These are phyloP conservation scores for Xerocomellus chrysenteron DNA, from an alignment of 768 basidiomycete genomes.

Conservation along the genomic window DNA sequence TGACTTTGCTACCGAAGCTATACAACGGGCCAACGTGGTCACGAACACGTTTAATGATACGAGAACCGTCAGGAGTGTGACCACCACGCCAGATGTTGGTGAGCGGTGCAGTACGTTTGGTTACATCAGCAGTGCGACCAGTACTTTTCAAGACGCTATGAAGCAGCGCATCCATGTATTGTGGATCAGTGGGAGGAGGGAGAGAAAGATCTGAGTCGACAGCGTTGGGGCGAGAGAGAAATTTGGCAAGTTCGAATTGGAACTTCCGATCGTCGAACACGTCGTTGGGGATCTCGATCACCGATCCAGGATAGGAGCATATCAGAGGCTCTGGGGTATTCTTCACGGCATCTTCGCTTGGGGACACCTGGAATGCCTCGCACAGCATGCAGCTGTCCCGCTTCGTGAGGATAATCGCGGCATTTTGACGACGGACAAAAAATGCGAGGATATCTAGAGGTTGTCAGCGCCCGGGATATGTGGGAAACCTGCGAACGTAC, in stretches of 20 bases:
- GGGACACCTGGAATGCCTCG: conserved; percentile 44
- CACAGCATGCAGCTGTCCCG: conserved; percentile 24
- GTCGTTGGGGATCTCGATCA: conserved; percentile 31
- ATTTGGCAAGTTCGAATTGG: neutral
- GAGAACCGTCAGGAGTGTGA: conserved; percentile 9
- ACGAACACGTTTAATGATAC: conserved; percentile 25
- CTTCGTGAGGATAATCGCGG: conserved; percentile 32
- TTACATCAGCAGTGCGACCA: conserved; percentile 9
- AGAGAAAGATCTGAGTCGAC: no score
- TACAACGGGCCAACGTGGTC: conserved; percentile 26
- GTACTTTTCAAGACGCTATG: no score
- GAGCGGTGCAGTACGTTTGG: no score
- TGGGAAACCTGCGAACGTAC: neutral
- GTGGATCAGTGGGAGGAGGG: no score
- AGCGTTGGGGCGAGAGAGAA: no score
- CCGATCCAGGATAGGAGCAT: conserved; percentile 40
- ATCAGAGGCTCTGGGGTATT: no score
- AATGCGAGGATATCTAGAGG: conserved; percentile 36
- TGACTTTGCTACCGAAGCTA: no score
- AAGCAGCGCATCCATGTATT: no score
- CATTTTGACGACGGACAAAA: conserved; percentile 24
- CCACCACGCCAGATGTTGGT: no score
- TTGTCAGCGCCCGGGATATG: neutral
- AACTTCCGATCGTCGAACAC: neutral
- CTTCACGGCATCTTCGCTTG: conserved; percentile 10